Base-by-base conservation (phyloP, 352 stramenopile species). In the Ophiocytium majus region DNA sequence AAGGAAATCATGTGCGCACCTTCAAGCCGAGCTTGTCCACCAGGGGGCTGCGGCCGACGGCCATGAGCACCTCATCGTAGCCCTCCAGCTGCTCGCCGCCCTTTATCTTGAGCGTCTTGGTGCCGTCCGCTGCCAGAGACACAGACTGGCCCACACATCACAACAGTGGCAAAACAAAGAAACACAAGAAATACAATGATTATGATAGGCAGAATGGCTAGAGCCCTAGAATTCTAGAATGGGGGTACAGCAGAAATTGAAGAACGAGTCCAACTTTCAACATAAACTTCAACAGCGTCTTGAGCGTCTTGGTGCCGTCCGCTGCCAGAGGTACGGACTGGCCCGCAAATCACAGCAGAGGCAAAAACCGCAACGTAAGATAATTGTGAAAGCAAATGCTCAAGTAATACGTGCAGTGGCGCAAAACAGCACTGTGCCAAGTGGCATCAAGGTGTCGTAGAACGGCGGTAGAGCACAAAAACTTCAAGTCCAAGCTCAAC, bases 11-110 rank as follows among this genome's bases (percentile, higher is more conserved):
- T 57, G 43, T 57, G 43, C 14, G 43, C 35, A 78, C 66, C 66
- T 93, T 89, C 5, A 98, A 89, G 0, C 92, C 91, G n/a, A 98
- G 90, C 35, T 88, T 90, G 83, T 96, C 91, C n/a, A 92, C 95
- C 57, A 93, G 92, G 14, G 95, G 95, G 19, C 92, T 86, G 64
- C 96, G 92, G n/a, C 96, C 96, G 75, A 96, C 92, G 50, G 96
- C 96, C 86, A 97, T 93, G 9, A 99, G 89, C 0, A 99, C 93
- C 50, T 79, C 49, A 75, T 91, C 86, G 76, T 88, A 91, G 81
- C 85, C 85, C 78, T 32, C 71, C n/a, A 84, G 0, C 9, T n/a
- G 64, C 63, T 84, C 76, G 19, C 85, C 85, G 36, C 37, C 63
- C 34, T 85, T 78, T 10, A 89, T 50, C 31, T 57, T 83, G 63